phyloP scores from a whole-genome alignment of 2,329 filamentous ascomycete species.

The Allantophomopsis cytisporea region DNA sequence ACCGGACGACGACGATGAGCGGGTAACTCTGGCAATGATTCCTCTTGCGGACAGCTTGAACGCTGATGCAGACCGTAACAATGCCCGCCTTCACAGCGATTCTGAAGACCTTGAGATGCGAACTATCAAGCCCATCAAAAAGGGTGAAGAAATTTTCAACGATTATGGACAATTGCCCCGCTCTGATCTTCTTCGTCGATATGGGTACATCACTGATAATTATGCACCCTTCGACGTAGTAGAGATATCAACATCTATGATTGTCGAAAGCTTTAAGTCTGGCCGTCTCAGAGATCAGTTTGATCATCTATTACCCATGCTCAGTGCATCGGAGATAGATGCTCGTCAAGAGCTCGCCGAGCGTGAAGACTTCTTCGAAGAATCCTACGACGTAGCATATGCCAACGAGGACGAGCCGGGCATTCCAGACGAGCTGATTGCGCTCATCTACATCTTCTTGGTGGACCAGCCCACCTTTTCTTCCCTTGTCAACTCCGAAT shows the following conservation, averaged over 20 bases:
- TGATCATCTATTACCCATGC: slow-evolving; percentile 7
- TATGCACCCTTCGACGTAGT: slow-evolving; percentile 53
- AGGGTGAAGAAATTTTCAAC: slow-evolving; percentile 52
- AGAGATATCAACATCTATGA: slow-evolving; percentile 39
- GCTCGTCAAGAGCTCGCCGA: slow-evolving; percentile 27
- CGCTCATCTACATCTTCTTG: slow-evolving; percentile 28
- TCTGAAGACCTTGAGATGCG: slow-evolving; percentile 43
- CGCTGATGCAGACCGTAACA: slow-evolving; percentile 52
- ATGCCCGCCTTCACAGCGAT: slow-evolving; percentile 29
- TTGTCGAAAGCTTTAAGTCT: slow-evolving; percentile 20
- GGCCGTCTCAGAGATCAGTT: slow-evolving; percentile 2
- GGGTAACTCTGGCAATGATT: slow-evolving; percentile 46
- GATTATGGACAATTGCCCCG: slow-evolving; percentile 56
- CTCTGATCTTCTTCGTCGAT: slow-evolving; percentile 51
- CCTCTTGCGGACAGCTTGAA: slow-evolving; percentile 61
- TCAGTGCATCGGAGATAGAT: slow-evolving; percentile 12
- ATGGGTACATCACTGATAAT: slow-evolving; percentile 53
- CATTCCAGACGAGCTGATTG: slow-evolving; percentile 20
- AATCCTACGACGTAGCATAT: slow-evolving; percentile 40
- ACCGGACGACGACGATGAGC: slow-evolving; percentile 30
- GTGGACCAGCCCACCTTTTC: slow-evolving; percentile 23
- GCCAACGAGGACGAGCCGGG: slow-evolving; percentile 10
- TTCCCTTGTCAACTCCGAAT: slow-evolving; percentile 20
- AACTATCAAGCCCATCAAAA: slow-evolving; percentile 38
- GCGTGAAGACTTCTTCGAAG: slow-evolving; percentile 43